These are phyloP conservation scores for Backusella liffmaniae DNA, from an alignment of 192 early-diverging fungal genomes.

Conservation along the genomic window DNA sequence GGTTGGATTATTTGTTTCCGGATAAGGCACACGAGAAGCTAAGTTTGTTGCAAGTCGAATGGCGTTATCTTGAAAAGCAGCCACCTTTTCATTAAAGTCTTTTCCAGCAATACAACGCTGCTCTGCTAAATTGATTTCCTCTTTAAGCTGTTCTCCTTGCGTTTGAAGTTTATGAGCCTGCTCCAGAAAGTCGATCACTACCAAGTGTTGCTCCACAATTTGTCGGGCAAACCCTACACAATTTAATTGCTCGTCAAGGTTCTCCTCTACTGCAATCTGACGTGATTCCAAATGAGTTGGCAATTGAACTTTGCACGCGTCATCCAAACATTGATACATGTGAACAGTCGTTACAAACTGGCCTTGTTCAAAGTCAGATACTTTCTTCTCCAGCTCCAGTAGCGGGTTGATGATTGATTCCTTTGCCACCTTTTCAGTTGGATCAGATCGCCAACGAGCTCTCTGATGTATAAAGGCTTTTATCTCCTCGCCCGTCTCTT, in stretches of 20 bases:
- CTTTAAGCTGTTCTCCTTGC: constrained; percentile 20
- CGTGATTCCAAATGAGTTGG: constrained; percentile 30
- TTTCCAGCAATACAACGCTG: not conserved
- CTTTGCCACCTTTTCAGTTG: not conserved
- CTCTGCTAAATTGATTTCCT: constrained; percentile 18
- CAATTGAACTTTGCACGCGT: constrained; percentile 22
- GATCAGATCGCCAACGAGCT: constrained; percentile 24
- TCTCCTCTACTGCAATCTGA: constrained; percentile 37
- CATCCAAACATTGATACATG: constrained; percentile 38
- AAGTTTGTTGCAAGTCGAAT: constrained; percentile 24
- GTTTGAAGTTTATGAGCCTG: constrained; percentile 18
- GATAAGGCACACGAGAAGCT: constrained; percentile 23
- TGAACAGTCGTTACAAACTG: constrained; percentile 28
- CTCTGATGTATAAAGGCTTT: constrained; percentile 17
- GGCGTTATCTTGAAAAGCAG: constrained; percentile 21
- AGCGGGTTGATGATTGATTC: not conserved
- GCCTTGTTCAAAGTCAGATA: constrained; percentile 23
- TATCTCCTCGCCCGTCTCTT: constrained; percentile 8
- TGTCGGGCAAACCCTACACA: constrained; percentile 34
- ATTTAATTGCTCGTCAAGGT: constrained; percentile 24
- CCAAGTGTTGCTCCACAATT: constrained; percentile 35
- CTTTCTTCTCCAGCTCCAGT: not conserved
- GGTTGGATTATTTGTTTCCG: constrained; percentile 1
- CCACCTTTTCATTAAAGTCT: constrained; percentile 11
- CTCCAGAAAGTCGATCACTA: constrained; percentile 35